Base-by-base conservation (phyloP, 441 rosid species). In the Aquilaria agallochum region DNA sequence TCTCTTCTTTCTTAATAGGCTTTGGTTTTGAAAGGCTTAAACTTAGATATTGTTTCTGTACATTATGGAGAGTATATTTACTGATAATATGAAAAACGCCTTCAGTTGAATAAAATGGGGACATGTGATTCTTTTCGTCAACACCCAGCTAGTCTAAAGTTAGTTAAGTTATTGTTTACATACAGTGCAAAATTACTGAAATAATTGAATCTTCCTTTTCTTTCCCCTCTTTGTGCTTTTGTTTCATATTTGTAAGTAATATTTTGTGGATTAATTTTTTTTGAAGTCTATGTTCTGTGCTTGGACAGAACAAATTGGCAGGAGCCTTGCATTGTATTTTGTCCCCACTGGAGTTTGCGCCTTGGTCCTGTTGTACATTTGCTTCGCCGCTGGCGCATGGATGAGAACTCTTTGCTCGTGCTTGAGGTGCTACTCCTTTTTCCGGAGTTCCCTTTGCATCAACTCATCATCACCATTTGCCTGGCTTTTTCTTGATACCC, bases 281-380 rank as follows among this genome's bases (percentile, higher is more conserved):
- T 8, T 5, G 40, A 63, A 53, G 53, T 69, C 80, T 48, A 69
- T 55, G 51, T 75, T 78, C 61, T 72, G 56, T 69, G 50, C 65
- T 40, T 40, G 45, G 45, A 63, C 72, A 87, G 96, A 74, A 60
- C 72, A 44, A 78, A 77, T 70, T 90, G 97, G 98, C 93, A 85
- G 81, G 98, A 94, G 59, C 92, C 96, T 3, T 88, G 97, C 77
- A 75, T 94, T 9, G 63, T 89, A 57, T 85, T 94, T 74, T 78
- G 85, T 67, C 82, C 97, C 61, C 89, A 83, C 74, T 85, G 90
- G 96, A 87, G 83, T 74, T 72, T 90, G 72, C 74, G 96, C 58
- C 92, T 90, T 64, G 95, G 98, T 56, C 88, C 95, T 50, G 78
- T 74, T 51, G 90, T 87, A 70, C 92, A 86, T 70, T 78, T 91